A percentile compares a stretch with the other conserved stretches of the same genome.
Evolutionary conservation across 371 early-diverging fungal genomes (phyloP).

Genomic region (Blyttiomyces sp.): DNA sequence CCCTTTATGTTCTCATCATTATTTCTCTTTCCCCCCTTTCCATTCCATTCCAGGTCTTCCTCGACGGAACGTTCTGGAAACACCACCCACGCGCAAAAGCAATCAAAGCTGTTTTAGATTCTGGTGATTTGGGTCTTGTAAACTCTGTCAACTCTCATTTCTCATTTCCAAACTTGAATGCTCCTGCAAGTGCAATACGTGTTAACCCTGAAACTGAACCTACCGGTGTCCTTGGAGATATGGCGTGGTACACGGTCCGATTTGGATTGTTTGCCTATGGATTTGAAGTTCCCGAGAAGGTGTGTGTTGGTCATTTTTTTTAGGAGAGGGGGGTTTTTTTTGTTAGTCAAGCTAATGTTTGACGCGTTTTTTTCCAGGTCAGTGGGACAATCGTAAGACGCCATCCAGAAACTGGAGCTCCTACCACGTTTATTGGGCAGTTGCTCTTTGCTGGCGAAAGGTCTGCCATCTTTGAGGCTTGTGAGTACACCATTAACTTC

Average conservation of each 20-base stretch:
- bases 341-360: no score
- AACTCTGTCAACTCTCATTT: constrained; percentile 8
- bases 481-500: neutral
- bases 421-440: constrained; percentile 7
- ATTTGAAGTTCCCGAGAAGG: constrained; percentile 8
- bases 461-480: neutral
- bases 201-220: constrained; percentile 7
- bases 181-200: constrained; percentile 1
- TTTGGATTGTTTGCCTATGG: constrained; percentile 9
- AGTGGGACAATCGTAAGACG: constrained; percentile 11
- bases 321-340: no score
- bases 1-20: no score
- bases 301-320: neutral
- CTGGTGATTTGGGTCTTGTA: constrained; percentile 8
- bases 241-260: constrained; percentile 15
- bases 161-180: neutral
- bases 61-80: constrained; percentile 20
- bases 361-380: neutral
- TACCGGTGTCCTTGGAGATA: constrained; percentile 7
- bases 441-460: constrained; percentile 1
- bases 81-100: constrained; percentile 15
- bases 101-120: constrained; percentile 3
- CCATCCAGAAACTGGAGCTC: constrained; percentile 8
- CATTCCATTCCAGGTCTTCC: constrained; percentile 8
- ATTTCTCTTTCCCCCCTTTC: neutral